A percentile compares a stretch with the other conserved stretches of the same genome.
Evolutionary conservation across 1,284 basidiomycete genomes (phyloP).

Genomic region (Phylloporus gajari): DNA sequence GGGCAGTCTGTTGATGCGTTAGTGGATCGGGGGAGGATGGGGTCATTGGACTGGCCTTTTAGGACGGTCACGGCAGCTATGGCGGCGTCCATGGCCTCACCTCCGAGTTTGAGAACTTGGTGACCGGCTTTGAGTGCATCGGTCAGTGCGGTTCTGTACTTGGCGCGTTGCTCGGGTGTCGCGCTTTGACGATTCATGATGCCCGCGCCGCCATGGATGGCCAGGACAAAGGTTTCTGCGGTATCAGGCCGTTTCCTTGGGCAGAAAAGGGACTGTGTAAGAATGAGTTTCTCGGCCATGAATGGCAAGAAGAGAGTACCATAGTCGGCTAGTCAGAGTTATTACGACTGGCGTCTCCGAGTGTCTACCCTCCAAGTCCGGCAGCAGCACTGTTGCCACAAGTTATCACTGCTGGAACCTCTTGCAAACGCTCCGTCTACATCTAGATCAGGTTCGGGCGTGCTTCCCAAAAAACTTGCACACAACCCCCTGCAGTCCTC

Average conservation of each 20-base stretch:
- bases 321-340: too few relatives aligned
- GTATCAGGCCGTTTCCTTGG: not conserved
- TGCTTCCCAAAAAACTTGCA: too few relatives aligned
- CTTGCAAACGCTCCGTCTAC: too few relatives aligned
- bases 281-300: not conserved
- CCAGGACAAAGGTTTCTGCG: conserved; percentile 50
- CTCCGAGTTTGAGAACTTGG: conserved; percentile 68
- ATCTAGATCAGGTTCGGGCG: too few relatives aligned
- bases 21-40: not conserved
- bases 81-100: conserved; percentile 85
- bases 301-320: not conserved
- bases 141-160: conserved; percentile 66
- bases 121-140: conserved; percentile 72
- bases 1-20: conserved; percentile 64
- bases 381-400: too few relatives aligned
- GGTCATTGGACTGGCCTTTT: conserved; percentile 67
- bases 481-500: too few relatives aligned
- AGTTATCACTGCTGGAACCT: too few relatives aligned
- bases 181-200: conserved; percentile 68
- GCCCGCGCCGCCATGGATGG: conserved; percentile 84
- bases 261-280: not conserved
- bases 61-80: conserved; percentile 77
- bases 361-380: too few relatives aligned
- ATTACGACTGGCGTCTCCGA: too few relatives aligned
- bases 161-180: conserved; percentile 69